phyloP scores from a whole-genome alignment of 2,329 filamentous ascomycete genomes.

The Coniochaeta sp. region DNA sequence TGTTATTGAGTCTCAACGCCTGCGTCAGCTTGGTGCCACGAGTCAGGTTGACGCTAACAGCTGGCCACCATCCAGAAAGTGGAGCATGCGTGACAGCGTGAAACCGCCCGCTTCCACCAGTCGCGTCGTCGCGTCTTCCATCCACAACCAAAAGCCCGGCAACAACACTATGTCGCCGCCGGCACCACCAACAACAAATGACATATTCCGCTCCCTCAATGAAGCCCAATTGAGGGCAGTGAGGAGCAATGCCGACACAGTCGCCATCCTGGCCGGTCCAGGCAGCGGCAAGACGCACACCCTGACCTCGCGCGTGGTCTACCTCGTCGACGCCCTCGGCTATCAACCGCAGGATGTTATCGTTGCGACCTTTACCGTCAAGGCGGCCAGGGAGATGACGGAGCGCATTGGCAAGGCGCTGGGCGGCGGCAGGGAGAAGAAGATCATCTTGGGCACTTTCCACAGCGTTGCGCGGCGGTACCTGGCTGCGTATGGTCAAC shows the following conservation, averaged over 20 bases:
- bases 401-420: constrained; percentile 75
- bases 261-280: constrained; percentile 61
- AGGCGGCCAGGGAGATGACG: constrained; percentile 90
- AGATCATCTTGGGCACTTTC: constrained; percentile 84
- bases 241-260: constrained; percentile 42
- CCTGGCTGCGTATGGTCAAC: constrained; percentile 72
- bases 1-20: neutral
- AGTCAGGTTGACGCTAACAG: neutral
- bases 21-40: too few relatives aligned
- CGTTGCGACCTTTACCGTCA: constrained; percentile 95
- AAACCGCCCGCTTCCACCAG: neutral
- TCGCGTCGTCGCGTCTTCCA: neutral
- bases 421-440: constrained; percentile 67
- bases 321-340: constrained; percentile 67
- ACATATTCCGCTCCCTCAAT: constrained; percentile 45
- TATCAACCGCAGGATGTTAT: constrained; percentile 81
- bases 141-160: neutral
- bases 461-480: constrained; percentile 89
- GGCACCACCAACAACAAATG: neutral
- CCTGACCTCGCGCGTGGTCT: constrained; percentile 84
- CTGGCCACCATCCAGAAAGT: neutral
- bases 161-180: neutral
- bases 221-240: constrained; percentile 49
- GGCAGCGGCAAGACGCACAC: constrained; percentile 91
- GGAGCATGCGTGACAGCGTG: neutral